These are phyloP conservation scores for Pyrenula massariospora DNA, from an alignment of 495 filamentous ascomycete genomes.

Conservation along the genomic window DNA sequence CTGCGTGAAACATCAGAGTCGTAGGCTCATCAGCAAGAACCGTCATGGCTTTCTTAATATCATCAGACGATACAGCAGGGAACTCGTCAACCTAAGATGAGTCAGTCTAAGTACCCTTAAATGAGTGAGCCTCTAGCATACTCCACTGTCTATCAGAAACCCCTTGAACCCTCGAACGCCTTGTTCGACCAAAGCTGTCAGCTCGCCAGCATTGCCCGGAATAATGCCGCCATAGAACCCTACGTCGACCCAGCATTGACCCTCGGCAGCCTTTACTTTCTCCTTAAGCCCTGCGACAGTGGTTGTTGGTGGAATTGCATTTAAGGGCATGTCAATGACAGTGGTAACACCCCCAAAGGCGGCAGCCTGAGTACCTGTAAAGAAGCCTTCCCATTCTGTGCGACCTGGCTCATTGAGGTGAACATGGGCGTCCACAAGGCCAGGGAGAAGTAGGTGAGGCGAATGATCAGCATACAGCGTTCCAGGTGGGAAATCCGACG, in stretches of 20 bases:
- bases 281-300: conserved; percentile 70
- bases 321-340: conserved; percentile 95
- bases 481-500: conserved; percentile 56
- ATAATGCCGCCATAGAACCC: conserved; percentile 96
- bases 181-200: conserved; percentile 68
- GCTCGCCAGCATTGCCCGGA: conserved; percentile 73
- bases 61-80: conserved; percentile 69
- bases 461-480: conserved; percentile 74
- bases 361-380: conserved; percentile 83
- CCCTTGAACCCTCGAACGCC: conserved; percentile 96
- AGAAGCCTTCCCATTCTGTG: conserved; percentile 98
- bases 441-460: conserved; percentile 78
- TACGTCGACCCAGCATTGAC: conserved; percentile 96
- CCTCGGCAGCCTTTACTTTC: conserved; percentile 74
- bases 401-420: conserved; percentile 96
- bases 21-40: conserved; percentile 69
- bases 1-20: conserved; percentile 95
- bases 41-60: conserved; percentile 69
- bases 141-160: conserved; percentile 92
- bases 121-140: conserved; percentile 33
- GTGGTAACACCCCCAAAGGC: conserved; percentile 98
- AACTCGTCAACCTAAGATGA: conserved; percentile 75
- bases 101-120: conserved; percentile 7
- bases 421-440: conserved; percentile 92
- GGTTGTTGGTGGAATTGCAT: conserved; percentile 93